These are phyloP conservation scores for Dinochytrium kinnereticum DNA, from an alignment of 371 early-diverging fungal species.

Conservation along the genomic window DNA sequence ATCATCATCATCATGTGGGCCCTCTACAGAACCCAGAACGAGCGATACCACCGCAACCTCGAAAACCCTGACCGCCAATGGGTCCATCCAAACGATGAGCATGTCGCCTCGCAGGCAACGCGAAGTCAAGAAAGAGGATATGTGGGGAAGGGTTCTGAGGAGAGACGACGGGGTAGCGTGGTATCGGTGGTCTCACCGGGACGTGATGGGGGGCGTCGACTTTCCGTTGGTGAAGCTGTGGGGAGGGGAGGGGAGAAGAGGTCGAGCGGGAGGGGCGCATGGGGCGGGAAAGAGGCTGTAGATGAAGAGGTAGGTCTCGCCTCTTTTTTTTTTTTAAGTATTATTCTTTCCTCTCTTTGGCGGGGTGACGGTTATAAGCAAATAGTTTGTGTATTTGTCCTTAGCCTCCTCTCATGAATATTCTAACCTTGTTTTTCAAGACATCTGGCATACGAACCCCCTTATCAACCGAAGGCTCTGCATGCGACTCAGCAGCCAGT, in stretches of 20 bases:
- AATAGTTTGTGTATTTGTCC: background rate
- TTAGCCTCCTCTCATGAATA: background rate
- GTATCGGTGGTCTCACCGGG: background rate
- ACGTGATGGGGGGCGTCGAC: background rate
- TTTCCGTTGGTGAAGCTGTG: no score
- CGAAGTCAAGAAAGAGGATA: background rate
- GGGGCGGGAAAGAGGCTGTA: no score
- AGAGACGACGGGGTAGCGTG: background rate
- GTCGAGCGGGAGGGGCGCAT: no score
- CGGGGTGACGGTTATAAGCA: no score
- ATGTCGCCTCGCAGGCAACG: no score
- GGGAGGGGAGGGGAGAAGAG: no score
- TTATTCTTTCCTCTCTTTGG: no score
- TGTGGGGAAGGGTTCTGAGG: conserved; percentile 2
- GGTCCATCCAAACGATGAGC: conserved; percentile 14
- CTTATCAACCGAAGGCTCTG: background rate
- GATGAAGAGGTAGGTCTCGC: no score
- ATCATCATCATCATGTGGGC: conserved; percentile 25
- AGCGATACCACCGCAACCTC: conserved; percentile 16
- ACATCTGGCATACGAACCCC: background rate
- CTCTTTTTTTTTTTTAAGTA: no score
- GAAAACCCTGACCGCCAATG: conserved; percentile 18
- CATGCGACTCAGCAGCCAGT: background rate
- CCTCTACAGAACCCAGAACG: conserved; percentile 25
- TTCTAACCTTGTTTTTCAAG: background rate